These are phyloP conservation scores for Metarhizium humberi DNA, from an alignment of 2,329 filamentous ascomycete genomes.

Conservation along the genomic window DNA sequence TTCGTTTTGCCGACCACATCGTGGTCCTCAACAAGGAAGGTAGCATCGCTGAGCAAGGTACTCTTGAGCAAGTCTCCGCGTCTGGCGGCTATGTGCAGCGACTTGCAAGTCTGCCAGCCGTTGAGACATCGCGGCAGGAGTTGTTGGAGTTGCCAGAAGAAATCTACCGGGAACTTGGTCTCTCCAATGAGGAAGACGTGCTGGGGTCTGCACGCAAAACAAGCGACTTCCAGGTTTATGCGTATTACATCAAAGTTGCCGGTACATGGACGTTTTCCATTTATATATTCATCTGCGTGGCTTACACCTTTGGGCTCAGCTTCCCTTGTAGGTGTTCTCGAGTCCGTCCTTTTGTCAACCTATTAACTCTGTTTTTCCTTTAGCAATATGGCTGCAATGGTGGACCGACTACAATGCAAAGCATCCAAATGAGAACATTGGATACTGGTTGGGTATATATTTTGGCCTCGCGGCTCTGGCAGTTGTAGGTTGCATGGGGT, in stretches of 20 bases:
- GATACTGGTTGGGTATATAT: slow-evolving; percentile 13
- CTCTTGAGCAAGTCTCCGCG: slow-evolving; percentile 7
- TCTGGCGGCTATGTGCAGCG: slow-evolving; percentile 4
- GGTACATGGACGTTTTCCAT: slow-evolving; percentile 8
- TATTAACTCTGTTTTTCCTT: background rate
- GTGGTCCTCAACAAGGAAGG: slow-evolving; percentile 14
- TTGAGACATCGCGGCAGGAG: background rate
- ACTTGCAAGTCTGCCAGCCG: slow-evolving; percentile 1
- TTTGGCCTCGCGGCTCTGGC: slow-evolving; percentile 7
- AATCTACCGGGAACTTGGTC: slow-evolving; percentile 8
- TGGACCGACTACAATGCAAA: slow-evolving; percentile 12
- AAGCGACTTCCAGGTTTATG: slow-evolving; percentile 11
- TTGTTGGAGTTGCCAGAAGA: slow-evolving; percentile 10
- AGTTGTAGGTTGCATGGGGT: slow-evolving; percentile 6
- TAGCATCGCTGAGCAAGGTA: slow-evolving; percentile 13
- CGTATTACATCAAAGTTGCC: slow-evolving; percentile 11
- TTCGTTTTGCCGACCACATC: slow-evolving; percentile 15
- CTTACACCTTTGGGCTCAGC: slow-evolving; percentile 12
- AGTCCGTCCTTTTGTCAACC: background rate
- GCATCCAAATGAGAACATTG: slow-evolving; percentile 10
- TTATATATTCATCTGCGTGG: slow-evolving; percentile 11
- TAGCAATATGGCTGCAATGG: slow-evolving; percentile 16
- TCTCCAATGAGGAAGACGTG: slow-evolving; percentile 10
- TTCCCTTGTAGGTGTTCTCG: slow-evolving; percentile 10
- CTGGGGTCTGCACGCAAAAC: slow-evolving; percentile 5